phyloP scores from a whole-genome alignment of 2,329 filamentous ascomycete genomes.

The Xylaria multiplex region DNA sequence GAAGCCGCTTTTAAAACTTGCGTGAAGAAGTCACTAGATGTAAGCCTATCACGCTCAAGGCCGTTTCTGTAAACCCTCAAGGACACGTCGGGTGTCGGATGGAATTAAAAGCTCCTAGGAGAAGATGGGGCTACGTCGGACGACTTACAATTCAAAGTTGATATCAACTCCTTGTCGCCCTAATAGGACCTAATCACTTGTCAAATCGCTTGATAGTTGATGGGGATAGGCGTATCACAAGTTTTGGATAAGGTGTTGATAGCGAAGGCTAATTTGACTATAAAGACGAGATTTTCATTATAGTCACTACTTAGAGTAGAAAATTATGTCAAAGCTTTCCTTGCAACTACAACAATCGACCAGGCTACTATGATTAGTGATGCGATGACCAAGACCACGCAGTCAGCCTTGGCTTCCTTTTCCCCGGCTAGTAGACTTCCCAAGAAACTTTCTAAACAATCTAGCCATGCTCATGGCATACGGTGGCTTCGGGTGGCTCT shows the following conservation, averaged over 20 bases:
- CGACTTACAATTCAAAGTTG: slow-evolving; percentile 1
- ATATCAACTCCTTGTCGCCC: not conserved
- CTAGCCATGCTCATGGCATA: not conserved
- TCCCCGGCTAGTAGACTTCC: slow-evolving; percentile 5
- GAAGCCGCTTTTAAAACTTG: slow-evolving; percentile 60
- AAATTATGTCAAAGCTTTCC: no score
- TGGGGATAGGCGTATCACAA: slow-evolving; percentile 15
- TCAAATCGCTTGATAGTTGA: no score
- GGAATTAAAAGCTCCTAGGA: no score
- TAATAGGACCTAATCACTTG: no score
- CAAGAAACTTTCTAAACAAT: not conserved
- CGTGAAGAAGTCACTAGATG: slow-evolving; percentile 61
- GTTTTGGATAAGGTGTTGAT: slow-evolving; percentile 26
- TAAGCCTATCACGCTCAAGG: slow-evolving; percentile 42
- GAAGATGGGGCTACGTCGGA: no score
- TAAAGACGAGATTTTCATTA: not conserved
- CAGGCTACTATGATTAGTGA: not conserved
- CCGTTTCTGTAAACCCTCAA: not conserved
- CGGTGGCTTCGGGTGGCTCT: no score
- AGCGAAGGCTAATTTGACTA: not conserved
- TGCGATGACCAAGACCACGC: not conserved
- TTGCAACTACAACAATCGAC: not conserved
- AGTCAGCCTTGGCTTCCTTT: slow-evolving; percentile 10
- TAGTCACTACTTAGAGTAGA: not conserved
- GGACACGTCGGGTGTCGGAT: not conserved